Evolutionary conservation across 2,329 filamentous ascomycete species (phyloP), one percentile per base, ranked within the genome.

Genomic region (Amauroascus niger): DNA sequence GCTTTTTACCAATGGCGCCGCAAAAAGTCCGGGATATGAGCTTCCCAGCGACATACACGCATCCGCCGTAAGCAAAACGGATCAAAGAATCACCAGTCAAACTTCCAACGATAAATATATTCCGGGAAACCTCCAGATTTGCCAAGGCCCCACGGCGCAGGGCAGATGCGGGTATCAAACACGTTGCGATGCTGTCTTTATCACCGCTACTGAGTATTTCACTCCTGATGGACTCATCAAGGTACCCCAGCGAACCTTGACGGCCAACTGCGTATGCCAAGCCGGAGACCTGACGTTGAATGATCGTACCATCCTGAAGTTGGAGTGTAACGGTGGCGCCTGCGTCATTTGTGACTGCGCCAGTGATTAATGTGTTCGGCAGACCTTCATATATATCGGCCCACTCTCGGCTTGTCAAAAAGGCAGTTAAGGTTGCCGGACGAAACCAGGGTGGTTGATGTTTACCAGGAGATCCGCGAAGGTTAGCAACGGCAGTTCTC

Each of bases 31-130:
- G 26, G 2, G 37, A 33, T 9, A 76, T 70, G 18, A 82, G 72
- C 56, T 72, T 75, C 3, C 78, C 76, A 3, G 79, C 80, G 3
- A 76, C 72, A 60, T 77, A 78, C 6, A 78, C 74, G 58, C 79
- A 81, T 4, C 79, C 76, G 2, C 80, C 79, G 26, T 80, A 78
- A 7, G 78, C 77, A 60, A 81, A 80, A 1, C 79, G 70, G 24
- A 83, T 76, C 2, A 83, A 68, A 2, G 79, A 80, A 62, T 83
- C 80, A 3, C 80, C 80, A 0, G 79, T 79, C 48, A 83, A 61
- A 58, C 79, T 81, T 9, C 80, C 80, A 35, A 78, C 76, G 41
- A 79, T 73, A 62, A 80, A 81, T 28, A 82, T 69, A 41, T 74
- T 66, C 0, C 65, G 69, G 0, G 77, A 73, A 28, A 82, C 68